Evolutionary conservation across 164 flowering plant species (phyloP), one percentile per base, ranked within the genome.

Genomic region (Cinnamomum micranthum): DNA sequence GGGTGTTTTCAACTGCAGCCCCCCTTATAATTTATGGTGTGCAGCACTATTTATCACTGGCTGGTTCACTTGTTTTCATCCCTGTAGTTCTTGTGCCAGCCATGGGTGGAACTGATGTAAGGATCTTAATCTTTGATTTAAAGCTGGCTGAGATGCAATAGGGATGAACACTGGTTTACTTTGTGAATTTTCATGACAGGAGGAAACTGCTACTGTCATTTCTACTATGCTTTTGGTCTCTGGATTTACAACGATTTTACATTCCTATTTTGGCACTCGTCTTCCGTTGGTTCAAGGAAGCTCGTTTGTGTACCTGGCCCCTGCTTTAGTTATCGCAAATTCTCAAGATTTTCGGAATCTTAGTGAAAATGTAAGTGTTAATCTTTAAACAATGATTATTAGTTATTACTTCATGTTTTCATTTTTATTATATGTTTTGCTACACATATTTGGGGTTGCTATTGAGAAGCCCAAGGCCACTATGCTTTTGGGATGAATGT

Each of bases 41-140:
- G 80, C 97, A 95, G 84, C 98, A 95, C 77, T 91, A 86, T 80
- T 74, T 95, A 55, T 95, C 98, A 65, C 62, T 95, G 77, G 88
- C 88, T 69, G 98, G 98, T 73, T 95, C 98, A 10, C 88, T 92
- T 65, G 80, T 95, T 75, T 88, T 95, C 83, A 87, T 90, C 65
- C 98, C 98, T 74, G 74, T 88, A 80, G 78, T 92, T 66, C 83
- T 89, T 5, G 97, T 95, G 59, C 98, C 98, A 12, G 86, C 88
- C 74, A 95, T 95, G 98, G 98, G 97, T 70, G 98, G 98, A 83
- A 88, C 88, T 55, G 97, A 95, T 87, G 98, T 95, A 85, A 89
- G 96, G 76, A 72, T 80, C 63, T 65, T 51, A n/a, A 14, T 72
- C 65, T 23, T 33, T 27, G 25, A 22, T 25, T 6, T 52, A 74